Evolutionary conservation across 352 stramenopile genomes (phyloP), one percentile per base, ranked within the genome.

Genomic region (Globisporangium viniferum): DNA sequence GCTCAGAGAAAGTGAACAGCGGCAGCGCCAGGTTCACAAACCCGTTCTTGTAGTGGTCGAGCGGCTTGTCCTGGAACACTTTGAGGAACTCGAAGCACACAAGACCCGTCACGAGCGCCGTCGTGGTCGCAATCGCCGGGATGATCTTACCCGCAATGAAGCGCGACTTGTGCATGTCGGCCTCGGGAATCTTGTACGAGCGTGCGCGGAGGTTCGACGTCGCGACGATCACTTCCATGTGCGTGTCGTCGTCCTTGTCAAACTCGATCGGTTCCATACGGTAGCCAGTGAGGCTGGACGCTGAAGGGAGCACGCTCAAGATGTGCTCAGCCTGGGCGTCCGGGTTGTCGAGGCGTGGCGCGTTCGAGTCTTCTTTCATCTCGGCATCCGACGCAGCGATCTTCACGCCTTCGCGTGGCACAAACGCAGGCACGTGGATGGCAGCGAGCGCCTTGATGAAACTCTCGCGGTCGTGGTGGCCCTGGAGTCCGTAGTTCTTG

Each of bases 81-180:
- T 99, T 99, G 72, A 99, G 90, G 53, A 99, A 90, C 73, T 99
- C 98, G 66, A 99, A 94, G 76, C 97, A 99, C 70, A 99, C 96
- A 5, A 99, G 85, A 44, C 98, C 98, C 0, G 98, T 99, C 36
- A 99, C 98, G 41, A 99, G 81, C 20, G 97, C 97, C 15, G 98
- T 99, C 9, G 98, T 99, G 46, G 98, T 99, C 24, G 98, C 98
- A 76, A 99, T 99, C 18, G 98, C 98, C 12, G 98, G 98, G 68
- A 99, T 99, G 75, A 99, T 99, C 74, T 99, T 99, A 59, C 98
- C 98, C n/a, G 98, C 98, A 81, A 99, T 99, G 36, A 98, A 97
- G 59, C 98, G 96, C 35, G 96, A 99, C 62, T 98, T 95, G 81
- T 99, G 97, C 75, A 98, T 97, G 72, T 99, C 97, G 54, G 88